Evolutionary conservation across 352 stramenopile genomes (phyloP).

Genomic region (Elongisporangium undulatum): DNA sequence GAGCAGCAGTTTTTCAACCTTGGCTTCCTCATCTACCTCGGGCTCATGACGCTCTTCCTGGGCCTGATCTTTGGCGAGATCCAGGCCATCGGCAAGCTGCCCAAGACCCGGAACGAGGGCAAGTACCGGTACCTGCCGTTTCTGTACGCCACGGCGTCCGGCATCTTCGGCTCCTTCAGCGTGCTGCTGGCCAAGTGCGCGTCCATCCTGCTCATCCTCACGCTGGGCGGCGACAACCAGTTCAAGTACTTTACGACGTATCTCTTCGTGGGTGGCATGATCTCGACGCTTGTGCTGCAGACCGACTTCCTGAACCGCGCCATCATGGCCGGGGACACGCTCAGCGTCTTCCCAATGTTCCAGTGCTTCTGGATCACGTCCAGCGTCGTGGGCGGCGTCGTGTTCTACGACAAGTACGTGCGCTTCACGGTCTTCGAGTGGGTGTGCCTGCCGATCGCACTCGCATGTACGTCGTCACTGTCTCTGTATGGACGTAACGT

Average conservation of each 20-base stretch:
- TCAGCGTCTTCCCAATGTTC: conserved; percentile 86
- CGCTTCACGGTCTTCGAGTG: conserved; percentile 76
- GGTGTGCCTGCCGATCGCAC: conserved; percentile 72
- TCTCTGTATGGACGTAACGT: too few relatives aligned
- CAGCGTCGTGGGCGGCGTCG: conserved; percentile 76
- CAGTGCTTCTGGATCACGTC: conserved; percentile 89
- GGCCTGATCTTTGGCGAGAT: conserved; percentile 71
- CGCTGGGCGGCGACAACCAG: conserved; percentile 74
- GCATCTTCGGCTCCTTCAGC: conserved; percentile 82
- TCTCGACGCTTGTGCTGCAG: conserved; percentile 78
- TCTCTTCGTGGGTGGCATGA: conserved; percentile 77
- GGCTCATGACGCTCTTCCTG: conserved; percentile 58
- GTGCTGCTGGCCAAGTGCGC: conserved; percentile 82
- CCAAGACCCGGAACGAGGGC: conserved; percentile 42
- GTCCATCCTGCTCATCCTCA: conserved; percentile 77
- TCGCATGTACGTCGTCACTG: conserved; percentile 46
- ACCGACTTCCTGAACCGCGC: conserved; percentile 80
- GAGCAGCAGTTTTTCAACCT: conserved; percentile 77
- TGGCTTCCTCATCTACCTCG: conserved; percentile 75
- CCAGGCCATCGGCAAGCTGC: conserved; percentile 51
- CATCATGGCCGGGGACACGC: conserved; percentile 81
- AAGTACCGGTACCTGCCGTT: conserved; percentile 71
- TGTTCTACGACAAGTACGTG: conserved; percentile 86
- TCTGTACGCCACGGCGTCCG: conserved; percentile 75
- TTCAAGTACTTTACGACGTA: conserved; percentile 86